Evolutionary conservation across 202 grass and related monocot species (phyloP).

Genomic region (Zizania palustris): DNA sequence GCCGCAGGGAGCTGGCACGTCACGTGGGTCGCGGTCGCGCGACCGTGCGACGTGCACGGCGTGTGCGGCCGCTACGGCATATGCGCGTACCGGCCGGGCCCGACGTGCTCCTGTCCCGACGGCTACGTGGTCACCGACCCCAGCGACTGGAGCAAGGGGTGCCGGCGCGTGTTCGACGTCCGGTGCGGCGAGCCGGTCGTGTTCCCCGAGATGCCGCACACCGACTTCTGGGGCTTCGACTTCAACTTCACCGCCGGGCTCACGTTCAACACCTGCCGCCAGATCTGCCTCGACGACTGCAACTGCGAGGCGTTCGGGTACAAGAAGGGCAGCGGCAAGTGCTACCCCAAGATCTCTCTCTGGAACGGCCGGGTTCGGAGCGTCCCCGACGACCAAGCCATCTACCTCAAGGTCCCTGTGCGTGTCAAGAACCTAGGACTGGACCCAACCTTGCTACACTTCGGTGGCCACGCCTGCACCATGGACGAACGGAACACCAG

Average conservation of each 20-base stretch:
- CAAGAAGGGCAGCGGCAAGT: constrained; percentile 40
- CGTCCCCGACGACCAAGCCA: background rate
- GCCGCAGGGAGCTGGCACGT: constrained; percentile 37
- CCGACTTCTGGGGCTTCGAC: constrained; percentile 65
- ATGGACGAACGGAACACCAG: constrained; percentile 14
- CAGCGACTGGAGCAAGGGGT: constrained; percentile 68
- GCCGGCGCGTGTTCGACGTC: constrained; percentile 50
- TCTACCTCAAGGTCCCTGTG: constrained; percentile 61
- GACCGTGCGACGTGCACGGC: constrained; percentile 64
- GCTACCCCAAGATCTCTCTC: constrained; percentile 61
- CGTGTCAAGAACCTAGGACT: constrained; percentile 14
- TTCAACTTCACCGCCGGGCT: constrained; percentile 46
- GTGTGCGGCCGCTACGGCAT: constrained; percentile 58
- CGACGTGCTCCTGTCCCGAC: constrained; percentile 51
- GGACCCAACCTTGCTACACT: background rate
- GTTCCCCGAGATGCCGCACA: constrained; percentile 35
- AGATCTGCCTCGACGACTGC: constrained; percentile 57
- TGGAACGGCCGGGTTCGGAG: constrained; percentile 40
- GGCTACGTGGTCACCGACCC: constrained; percentile 49
- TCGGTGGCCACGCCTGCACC: constrained; percentile 36
- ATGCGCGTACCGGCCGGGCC: constrained; percentile 43
- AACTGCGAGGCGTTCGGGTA: constrained; percentile 69
- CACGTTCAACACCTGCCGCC: constrained; percentile 40
- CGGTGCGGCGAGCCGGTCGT: constrained; percentile 42
- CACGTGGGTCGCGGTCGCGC: constrained; percentile 53